Percentiles rank a stretch among this genome's conserved stretches.
Evolutionary conservation across 2,329 filamentous ascomycete species (phyloP).

Genomic region (Zopfia rhizophila): DNA sequence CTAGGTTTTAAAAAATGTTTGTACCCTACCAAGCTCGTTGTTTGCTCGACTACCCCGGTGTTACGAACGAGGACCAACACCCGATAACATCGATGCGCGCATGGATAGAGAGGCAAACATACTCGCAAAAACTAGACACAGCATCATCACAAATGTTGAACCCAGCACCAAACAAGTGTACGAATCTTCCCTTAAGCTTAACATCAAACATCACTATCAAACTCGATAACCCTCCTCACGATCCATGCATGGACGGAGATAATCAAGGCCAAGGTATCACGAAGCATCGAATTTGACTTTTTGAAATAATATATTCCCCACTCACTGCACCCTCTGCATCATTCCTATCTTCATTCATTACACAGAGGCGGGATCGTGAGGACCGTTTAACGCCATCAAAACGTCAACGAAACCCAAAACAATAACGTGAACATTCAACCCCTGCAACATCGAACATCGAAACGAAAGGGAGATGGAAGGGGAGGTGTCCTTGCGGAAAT

Average conservation of each 20-base stretch:
- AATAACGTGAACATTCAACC: constrained; percentile 15
- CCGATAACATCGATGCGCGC: too few relatives aligned
- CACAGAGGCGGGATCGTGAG: constrained; percentile 30
- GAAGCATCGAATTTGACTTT: too few relatives aligned
- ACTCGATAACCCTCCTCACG: too few relatives aligned
- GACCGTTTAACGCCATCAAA: constrained; percentile 18
- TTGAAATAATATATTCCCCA: constrained; percentile 28
- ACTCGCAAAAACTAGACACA: too few relatives aligned
- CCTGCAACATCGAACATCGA: not conserved
- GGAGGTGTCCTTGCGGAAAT: not conserved
- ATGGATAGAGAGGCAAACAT: too few relatives aligned
- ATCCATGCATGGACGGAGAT: too few relatives aligned
- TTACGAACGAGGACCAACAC: too few relatives aligned
- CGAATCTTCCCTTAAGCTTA: too few relatives aligned
- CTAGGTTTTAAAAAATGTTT: not conserved
- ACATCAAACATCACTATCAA: too few relatives aligned
- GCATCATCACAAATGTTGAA: too few relatives aligned
- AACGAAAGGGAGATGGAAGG: constrained; percentile 3
- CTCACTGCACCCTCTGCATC: constrained; percentile 12
- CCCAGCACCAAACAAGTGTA: too few relatives aligned
- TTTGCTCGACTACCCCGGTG: not conserved
- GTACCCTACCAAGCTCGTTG: not conserved
- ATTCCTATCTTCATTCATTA: constrained; percentile 37
- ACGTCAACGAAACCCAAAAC: constrained; percentile 14
- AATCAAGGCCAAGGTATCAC: too few relatives aligned